These are phyloP conservation scores for Periconia digitata DNA, from an alignment of 2,329 filamentous ascomycete species.

Conservation along the genomic window DNA sequence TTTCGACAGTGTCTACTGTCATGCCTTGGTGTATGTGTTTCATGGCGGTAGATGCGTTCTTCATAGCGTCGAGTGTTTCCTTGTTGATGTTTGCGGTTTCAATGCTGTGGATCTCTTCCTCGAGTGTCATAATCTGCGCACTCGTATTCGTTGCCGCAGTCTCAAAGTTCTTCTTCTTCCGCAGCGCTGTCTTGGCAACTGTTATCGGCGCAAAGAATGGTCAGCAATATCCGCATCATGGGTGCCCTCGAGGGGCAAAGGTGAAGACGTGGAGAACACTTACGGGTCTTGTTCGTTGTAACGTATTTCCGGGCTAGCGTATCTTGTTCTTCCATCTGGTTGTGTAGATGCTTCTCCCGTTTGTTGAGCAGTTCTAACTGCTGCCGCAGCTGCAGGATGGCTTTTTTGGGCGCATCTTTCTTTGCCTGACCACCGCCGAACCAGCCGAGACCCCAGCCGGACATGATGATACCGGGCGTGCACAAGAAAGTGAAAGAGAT, in stretches of 20 bases:
- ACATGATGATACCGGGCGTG: slow-evolving; percentile 27
- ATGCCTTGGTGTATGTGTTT: slow-evolving; percentile 87
- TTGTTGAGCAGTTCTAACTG: slow-evolving; percentile 98
- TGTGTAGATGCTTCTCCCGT: slow-evolving; percentile 86
- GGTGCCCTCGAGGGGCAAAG: not conserved
- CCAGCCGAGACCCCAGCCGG: slow-evolving; percentile 65
- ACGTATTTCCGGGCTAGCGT: slow-evolving; percentile 86
- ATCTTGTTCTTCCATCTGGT: slow-evolving; percentile 92
- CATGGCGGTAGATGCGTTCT: slow-evolving; percentile 88
- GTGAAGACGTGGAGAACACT: slow-evolving; percentile 31
- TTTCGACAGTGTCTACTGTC: slow-evolving; percentile 91
- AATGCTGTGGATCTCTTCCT: slow-evolving; percentile 95
- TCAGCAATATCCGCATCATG: not conserved
- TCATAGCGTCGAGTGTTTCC: slow-evolving; percentile 92
- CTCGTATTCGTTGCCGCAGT: slow-evolving; percentile 88
- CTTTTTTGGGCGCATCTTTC: slow-evolving; percentile 95
- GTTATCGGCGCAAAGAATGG: slow-evolving; percentile 11
- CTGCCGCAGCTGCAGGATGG: slow-evolving; percentile 81
- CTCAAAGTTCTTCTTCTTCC: slow-evolving; percentile 93
- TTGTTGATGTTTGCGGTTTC: slow-evolving; percentile 99
- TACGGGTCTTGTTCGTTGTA: slow-evolving; percentile 87
- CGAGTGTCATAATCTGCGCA: slow-evolving; percentile 86
- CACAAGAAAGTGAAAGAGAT: slow-evolving; percentile 1
- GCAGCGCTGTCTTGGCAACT: slow-evolving; percentile 88
- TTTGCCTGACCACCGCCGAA: slow-evolving; percentile 84